phyloP scores from a whole-genome alignment of 306 rosid genomes.

The Corylus americana region DNA sequence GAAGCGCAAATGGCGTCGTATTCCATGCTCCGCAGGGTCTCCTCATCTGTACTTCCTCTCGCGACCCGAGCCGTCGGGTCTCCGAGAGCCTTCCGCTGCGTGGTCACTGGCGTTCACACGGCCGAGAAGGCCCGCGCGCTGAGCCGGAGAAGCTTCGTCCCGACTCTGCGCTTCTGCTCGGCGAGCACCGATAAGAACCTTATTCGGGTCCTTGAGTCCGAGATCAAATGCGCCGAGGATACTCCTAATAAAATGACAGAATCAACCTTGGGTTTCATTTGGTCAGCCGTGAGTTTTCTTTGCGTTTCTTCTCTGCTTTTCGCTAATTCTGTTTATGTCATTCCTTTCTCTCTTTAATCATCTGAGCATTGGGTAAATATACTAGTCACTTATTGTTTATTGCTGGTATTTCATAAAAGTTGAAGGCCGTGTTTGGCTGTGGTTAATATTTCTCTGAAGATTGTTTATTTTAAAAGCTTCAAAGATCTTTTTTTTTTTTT shows the following conservation, averaged over 20 bases:
- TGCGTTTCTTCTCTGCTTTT: conserved; percentile 5
- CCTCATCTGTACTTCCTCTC: conserved; percentile 48
- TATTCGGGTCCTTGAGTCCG: conserved; percentile 47
- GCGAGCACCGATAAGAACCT: conserved; percentile 41
- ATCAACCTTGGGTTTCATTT: no score
- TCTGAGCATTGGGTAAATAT: not conserved
- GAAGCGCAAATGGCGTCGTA: conserved; percentile 47
- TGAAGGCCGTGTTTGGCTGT: not conserved
- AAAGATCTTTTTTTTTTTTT: not conserved
- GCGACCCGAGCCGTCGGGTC: conserved; percentile 39
- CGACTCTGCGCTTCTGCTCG: conserved; percentile 46
- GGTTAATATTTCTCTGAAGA: not conserved
- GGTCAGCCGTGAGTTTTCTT: conserved; percentile 8
- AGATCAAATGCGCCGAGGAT: conserved; percentile 51
- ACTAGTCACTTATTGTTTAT: not conserved
- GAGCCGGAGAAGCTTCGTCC: conserved; percentile 29
- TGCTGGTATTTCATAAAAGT: not conserved
- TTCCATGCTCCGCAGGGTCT: conserved; percentile 64
- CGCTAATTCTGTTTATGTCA: not conserved
- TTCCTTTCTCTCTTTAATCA: not conserved
- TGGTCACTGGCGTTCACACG: conserved; percentile 32
- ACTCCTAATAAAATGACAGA: no score
- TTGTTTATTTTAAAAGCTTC: not conserved
- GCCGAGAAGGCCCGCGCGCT: conserved; percentile 23
- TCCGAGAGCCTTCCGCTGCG: conserved; percentile 51